Evolutionary conservation across 2,329 filamentous ascomycete species (phyloP).

Genomic region (Arthroderma uncinatum): DNA sequence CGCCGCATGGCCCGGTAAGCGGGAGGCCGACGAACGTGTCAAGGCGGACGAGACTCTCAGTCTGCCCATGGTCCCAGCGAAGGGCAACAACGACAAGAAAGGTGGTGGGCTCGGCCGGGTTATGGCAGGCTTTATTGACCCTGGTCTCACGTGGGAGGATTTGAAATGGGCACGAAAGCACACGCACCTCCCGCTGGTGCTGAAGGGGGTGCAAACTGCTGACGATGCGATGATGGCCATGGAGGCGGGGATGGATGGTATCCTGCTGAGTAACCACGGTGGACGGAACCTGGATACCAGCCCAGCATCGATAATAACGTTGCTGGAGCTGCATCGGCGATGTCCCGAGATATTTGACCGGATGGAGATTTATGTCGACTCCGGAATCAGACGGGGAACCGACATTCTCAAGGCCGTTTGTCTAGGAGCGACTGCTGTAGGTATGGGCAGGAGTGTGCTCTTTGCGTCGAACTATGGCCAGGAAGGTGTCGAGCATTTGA

Average conservation of each 20-base stretch:
- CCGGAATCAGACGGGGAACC: slow-evolving; percentile 43
- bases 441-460: slow-evolving; percentile 43
- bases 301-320: slow-evolving; percentile 40
- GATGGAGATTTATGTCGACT: slow-evolving; percentile 45
- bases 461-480: slow-evolving; percentile 46
- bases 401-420: slow-evolving; percentile 46
- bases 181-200: slow-evolving; percentile 41
- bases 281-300: slow-evolving; percentile 45
- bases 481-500: slow-evolving; percentile 44
- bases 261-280: slow-evolving; percentile 49
- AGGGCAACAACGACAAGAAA: slow-evolving; percentile 41
- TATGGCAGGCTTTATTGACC: slow-evolving; percentile 44
- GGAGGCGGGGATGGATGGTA: slow-evolving; percentile 42
- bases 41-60: slow-evolving; percentile 36
- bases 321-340: slow-evolving; percentile 42
- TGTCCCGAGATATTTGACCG: slow-evolving; percentile 41
- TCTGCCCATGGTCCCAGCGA: slow-evolving; percentile 36
- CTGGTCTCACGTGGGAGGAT: slow-evolving; percentile 43
- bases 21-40: slow-evolving; percentile 47
- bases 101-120: slow-evolving; percentile 43
- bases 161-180: slow-evolving; percentile 42
- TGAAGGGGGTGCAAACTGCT: slow-evolving; percentile 48
- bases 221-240: slow-evolving; percentile 45
- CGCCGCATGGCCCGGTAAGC: slow-evolving; percentile 44
- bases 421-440: slow-evolving; percentile 44